Conservation (phyloP, 345 rosid genomes). For the Draba incana region DNA sequence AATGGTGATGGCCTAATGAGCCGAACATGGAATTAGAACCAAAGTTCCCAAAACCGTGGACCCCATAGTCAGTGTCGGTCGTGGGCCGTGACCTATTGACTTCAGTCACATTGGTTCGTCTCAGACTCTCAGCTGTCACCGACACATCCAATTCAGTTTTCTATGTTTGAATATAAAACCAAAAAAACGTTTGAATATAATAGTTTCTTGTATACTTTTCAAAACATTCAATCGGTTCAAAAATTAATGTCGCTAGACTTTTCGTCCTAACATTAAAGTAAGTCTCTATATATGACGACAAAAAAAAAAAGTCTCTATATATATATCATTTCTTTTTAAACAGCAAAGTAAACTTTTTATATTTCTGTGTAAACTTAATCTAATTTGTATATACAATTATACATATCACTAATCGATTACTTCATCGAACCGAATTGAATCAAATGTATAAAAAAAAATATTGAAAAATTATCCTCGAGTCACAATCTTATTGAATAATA, state of each 20-base stretch:
- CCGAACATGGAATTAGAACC: constrained; percentile 21
- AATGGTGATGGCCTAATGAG: no score
- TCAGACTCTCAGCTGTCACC: constrained; percentile 16
- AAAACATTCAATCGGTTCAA: not conserved
- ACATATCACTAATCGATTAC: not conserved
- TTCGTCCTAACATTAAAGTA: not conserved
- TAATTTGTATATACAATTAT: not conserved
- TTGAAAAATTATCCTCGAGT: not conserved
- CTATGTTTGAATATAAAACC: not conserved
- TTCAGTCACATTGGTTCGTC: constrained; percentile 19
- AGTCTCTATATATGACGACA: no score
- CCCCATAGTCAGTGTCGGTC: constrained; percentile 37
- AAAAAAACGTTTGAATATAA: not conserved
- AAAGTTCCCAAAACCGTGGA: constrained; percentile 21
- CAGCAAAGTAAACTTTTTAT: not conserved
- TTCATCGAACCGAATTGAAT: not conserved
- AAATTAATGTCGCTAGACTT: constrained; percentile 16
- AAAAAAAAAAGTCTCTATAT: no score
- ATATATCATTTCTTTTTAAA: no score
- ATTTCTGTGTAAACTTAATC: not conserved
- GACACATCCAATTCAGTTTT: constrained; percentile 26
- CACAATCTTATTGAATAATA: constrained; percentile 22
- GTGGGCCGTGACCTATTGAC: constrained; percentile 29
- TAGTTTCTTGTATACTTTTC: not conserved
- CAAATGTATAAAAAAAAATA: not conserved